Evolutionary conservation across 2,329 filamentous ascomycete species (phyloP), one percentile per base, ranked within the genome.

Genomic region (Verruconis gallopava): DNA sequence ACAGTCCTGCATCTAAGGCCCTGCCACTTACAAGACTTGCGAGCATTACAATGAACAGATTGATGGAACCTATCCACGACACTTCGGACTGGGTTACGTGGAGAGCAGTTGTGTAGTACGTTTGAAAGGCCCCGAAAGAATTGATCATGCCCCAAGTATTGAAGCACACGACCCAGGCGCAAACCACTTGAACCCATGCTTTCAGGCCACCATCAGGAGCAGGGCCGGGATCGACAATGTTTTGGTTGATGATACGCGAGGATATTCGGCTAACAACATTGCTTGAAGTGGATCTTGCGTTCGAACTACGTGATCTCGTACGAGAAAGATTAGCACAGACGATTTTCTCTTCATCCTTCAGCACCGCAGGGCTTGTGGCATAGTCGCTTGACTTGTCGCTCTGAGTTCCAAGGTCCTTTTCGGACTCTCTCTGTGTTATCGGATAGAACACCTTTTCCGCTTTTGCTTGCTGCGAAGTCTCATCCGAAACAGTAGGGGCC

Each of bases 21-120:
- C 64, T 58, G 2, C 64, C 58, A 3, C 58, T 58, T 35, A 70
- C 56, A 5, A 62, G 55, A 1, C 66, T 66, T 6, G 67, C 42
- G 19, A 63, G 49, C 36, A 71, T 62, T 0, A 69, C 51, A 1
- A 71, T 48, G 44, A 60, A 71, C 4, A 63, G 61, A 49, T 72
- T 67, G 0, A 69, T 53, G 0, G 63, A 63, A 4, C 69, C 69
- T 19, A 73, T 68, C 68, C 69, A 73, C 3, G 67, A 66, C 35
- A 73, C 68, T 1, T 59, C 62, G 1, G 67, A 69, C 4, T 56
- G 47, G 1, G 55, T 38, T 15, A 56, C 48, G 2, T 49, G 49
- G 2, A 56, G 45, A 1, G 63, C 54, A 50, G 3, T 53, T 11
- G 3, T 52, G 46, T 71, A 71, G 50, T 69, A 69, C 2, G 63